Evolutionary conservation across 2,329 filamentous ascomycete genomes (phyloP).

Genomic region (Ascomycota sp.): DNA sequence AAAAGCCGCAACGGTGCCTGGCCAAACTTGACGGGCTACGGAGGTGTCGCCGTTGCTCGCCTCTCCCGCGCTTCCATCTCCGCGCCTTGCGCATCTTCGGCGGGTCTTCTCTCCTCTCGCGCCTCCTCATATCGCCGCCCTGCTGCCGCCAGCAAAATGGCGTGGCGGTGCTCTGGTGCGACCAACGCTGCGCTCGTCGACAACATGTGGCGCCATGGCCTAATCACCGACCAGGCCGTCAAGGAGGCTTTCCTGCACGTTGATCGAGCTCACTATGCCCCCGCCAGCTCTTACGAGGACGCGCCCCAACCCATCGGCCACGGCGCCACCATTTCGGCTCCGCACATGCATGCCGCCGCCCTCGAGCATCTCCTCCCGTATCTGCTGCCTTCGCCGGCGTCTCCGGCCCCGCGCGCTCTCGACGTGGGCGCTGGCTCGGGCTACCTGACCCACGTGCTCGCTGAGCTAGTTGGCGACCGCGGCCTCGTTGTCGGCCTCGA

Average conservation of each 20-base stretch:
- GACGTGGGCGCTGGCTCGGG: constrained; percentile 58
- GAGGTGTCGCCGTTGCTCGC: neutral
- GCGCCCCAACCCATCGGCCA: constrained; percentile 32
- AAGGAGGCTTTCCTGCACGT: constrained; percentile 71
- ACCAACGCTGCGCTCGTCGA: constrained; percentile 55
- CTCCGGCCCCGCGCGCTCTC: constrained; percentile 30
- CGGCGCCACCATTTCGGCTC: constrained; percentile 32
- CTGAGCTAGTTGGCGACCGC: constrained; percentile 41
- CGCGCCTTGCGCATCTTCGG: too few species aligned
- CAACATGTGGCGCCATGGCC: constrained; percentile 47
- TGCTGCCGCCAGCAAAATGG: constrained; percentile 34
- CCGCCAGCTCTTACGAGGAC: constrained; percentile 43
- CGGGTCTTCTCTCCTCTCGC: too few species aligned
- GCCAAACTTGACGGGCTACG: too few species aligned
- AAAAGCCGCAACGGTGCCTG: too few species aligned
- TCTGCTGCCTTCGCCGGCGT: constrained; percentile 14
- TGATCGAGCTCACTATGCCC: constrained; percentile 69
- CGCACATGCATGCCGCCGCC: constrained; percentile 38
- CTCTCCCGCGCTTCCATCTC: neutral
- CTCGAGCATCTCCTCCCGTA: constrained; percentile 24
- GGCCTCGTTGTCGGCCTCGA: constrained; percentile 47
- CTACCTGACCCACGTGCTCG: constrained; percentile 74
- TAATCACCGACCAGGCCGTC: constrained; percentile 52
- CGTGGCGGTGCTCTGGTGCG: constrained; percentile 63
- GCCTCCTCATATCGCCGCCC: too few species aligned